Base-by-base conservation (phyloP, 1,284 basidiomycete species). In the Rhodofomes roseus region DNA sequence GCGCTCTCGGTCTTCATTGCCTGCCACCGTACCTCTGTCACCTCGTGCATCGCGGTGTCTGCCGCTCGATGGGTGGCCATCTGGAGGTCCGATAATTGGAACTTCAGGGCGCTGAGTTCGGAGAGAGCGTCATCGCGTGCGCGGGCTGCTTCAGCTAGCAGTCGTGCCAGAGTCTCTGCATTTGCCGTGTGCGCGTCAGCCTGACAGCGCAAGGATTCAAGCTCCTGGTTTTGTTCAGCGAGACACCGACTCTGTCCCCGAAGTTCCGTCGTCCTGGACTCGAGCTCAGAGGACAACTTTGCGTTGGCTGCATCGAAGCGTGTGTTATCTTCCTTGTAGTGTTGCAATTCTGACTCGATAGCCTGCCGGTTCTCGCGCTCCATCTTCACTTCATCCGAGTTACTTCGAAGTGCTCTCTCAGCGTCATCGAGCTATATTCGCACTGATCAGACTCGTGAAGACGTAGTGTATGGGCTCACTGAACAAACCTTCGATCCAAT, bases 1-100 rank as follows among this genome's bases (percentile, higher is more conserved):
- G 50, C 34, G 50, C 34, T 52, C 50, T 52, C 50, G 1, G 31
- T 52, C 50, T 52, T 52, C 50, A 52, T 52, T 31, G 50, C 50
- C 31, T 52, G 50, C 50, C 50, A 52, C 31, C 50, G 50, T 25
- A 37, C 50, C 50, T 52, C 50, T 1, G 50, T 52, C 31, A 52
- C 20, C n/a, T 52, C 50, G 20, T 52, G 29, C 50, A 34, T 52
- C 34, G 50, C 50, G 9, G 50, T 34, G n/a, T 52, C 50, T 52
- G 50, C 29, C 23, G 31, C 50, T 20, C 50, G 18, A 9, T 52
- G 50, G 12, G 20, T 14, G 20, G 34, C 29, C 22, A 25, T 52
- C 22, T 20, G 16, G 8, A n/a, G 18, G 18, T 52, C 50, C 8
- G 50, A 52, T 9, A 52, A 23, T 9, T 36, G 31, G n/a, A 52